These are phyloP conservation scores for Raffaelea albimanens DNA, from an alignment of 2,329 filamentous ascomycete species.

Conservation along the genomic window DNA sequence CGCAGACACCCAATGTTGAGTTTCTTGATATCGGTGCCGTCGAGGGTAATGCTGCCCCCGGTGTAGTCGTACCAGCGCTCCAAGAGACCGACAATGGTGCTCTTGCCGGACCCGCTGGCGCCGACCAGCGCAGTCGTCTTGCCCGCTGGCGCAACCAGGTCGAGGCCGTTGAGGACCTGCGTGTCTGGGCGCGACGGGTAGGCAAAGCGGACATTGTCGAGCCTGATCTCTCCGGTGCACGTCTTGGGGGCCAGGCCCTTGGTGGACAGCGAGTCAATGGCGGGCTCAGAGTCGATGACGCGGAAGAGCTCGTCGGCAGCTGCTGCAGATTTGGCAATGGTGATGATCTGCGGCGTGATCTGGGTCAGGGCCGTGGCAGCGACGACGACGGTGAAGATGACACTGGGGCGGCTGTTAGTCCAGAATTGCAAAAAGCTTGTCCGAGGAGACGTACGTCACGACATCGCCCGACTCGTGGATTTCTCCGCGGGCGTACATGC, in stretches of 20 bases:
- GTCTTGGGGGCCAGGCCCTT: background rate
- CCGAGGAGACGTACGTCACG: background rate
- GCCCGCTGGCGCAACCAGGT: slow-evolving; percentile 30
- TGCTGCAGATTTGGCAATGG: background rate
- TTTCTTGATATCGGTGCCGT: slow-evolving; percentile 27
- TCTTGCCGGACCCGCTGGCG: slow-evolving; percentile 20
- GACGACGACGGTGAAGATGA: background rate
- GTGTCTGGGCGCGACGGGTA: slow-evolving; percentile 58
- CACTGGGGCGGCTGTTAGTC: background rate
- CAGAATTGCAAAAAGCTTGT: background rate
- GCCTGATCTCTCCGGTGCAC: slow-evolving; percentile 39
- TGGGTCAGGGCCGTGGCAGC: background rate
- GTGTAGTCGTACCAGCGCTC: slow-evolving; percentile 52
- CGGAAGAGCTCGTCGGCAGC: background rate
- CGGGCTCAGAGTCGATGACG: background rate
- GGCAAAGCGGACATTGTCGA: slow-evolving; percentile 58
- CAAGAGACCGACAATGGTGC: slow-evolving; percentile 39
- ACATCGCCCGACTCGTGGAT: background rate
- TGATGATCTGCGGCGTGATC: background rate
- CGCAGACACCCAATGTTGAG: background rate
- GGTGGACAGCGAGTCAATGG: background rate
- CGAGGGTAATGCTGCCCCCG: slow-evolving; percentile 54
- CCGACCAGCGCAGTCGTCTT: slow-evolving; percentile 21
- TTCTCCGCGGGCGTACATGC: background rate
- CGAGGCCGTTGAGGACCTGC: slow-evolving; percentile 54